phyloP scores from a whole-genome alignment of 2,329 filamentous ascomycete species.

The Aureobasidium vineae region DNA sequence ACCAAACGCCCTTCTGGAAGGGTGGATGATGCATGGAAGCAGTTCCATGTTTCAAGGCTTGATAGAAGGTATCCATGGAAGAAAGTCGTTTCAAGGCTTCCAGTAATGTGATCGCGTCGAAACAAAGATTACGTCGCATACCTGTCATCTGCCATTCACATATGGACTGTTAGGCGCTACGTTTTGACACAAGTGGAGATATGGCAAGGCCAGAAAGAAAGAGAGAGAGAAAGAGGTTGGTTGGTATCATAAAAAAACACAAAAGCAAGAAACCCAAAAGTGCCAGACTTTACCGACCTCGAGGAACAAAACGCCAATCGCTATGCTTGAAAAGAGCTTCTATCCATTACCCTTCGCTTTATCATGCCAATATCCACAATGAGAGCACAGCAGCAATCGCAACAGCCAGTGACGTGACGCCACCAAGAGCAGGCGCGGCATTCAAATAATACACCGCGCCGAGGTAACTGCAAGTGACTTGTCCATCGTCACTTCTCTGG shows the following conservation, averaged over 20 bases:
- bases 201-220: neutral
- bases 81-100: neutral
- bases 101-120: too few species aligned
- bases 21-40: neutral
- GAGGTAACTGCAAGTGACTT: slow-evolving; percentile 39
- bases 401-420: neutral
- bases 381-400: slow-evolving; percentile 2
- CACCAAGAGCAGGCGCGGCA: slow-evolving; percentile 22
- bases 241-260: neutral
- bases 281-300: neutral
- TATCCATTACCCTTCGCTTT: neutral
- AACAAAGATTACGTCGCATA: too few species aligned
- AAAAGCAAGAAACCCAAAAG: neutral
- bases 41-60: neutral
- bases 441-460: slow-evolving; percentile 40
- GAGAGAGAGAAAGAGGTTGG: neutral
- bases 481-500: slow-evolving; percentile 31
- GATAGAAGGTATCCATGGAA: neutral
- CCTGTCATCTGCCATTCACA: too few species aligned
- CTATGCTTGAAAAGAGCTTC: slow-evolving; percentile 1
- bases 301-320: slow-evolving; percentile 1
- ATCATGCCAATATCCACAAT: neutral
- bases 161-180: too few species aligned
- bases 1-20: neutral
- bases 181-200: too few species aligned